Evolutionary conservation across 139 green algal species (phyloP).

Genomic region (Pseudopediastrum boryanum): DNA sequence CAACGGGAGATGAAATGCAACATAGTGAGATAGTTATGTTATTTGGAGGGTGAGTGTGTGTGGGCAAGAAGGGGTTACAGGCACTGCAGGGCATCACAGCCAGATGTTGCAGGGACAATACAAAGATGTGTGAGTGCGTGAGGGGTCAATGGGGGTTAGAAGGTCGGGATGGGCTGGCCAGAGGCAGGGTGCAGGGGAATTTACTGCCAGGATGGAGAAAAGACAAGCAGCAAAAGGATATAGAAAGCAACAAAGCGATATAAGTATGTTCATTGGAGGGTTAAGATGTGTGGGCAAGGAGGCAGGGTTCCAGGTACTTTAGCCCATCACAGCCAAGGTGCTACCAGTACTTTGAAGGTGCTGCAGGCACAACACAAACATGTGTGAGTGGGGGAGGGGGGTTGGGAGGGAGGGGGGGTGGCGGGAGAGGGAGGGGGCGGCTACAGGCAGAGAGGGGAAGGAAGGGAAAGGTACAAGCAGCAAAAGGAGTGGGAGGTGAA

Average conservation of each 20-base stretch:
- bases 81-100: conserved; percentile 16
- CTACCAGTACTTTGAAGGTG: conserved; percentile 42
- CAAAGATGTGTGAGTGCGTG: conserved; percentile 49
- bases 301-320: no score
- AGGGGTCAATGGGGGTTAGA: background rate
- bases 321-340: conserved; percentile 9
- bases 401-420: background rate
- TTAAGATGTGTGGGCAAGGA: no score
- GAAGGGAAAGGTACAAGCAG: background rate
- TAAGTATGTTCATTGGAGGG: no score
- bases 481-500: no score
- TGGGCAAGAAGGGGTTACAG: background rate
- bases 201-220: no score
- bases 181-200: no score
- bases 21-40: no score
- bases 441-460: background rate
- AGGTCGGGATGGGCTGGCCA: background rate
- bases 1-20: no score
- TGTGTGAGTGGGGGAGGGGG: conserved; percentile 60
- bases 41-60: no score
- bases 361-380: conserved; percentile 70
- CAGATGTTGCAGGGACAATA: conserved; percentile 61
- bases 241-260: no score
- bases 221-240: no score
- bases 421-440: no score